Percentiles rank a stretch among this genome's conserved stretches.
Evolutionary conservation across 495 filamentous ascomycete genomes (phyloP).

Genomic region (Penicillium egyptiacum): DNA sequence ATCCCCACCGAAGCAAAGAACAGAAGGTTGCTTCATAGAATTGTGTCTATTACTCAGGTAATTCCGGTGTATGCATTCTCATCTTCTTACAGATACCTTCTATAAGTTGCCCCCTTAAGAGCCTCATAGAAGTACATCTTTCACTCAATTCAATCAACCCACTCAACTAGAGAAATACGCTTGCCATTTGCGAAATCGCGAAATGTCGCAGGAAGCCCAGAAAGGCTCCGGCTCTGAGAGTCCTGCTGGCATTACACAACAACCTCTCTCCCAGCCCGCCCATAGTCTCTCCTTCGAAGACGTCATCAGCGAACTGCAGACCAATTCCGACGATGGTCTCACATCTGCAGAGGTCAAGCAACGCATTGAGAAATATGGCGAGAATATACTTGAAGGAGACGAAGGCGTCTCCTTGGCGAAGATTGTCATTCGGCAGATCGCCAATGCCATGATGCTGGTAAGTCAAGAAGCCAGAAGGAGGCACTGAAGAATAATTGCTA

Average conservation of each 20-base stretch:
- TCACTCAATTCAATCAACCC: not conserved
- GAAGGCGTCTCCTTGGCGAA: constrained; percentile 56
- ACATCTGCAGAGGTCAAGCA: constrained; percentile 53
- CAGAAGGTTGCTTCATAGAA: not conserved
- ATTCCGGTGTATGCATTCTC: constrained; percentile 38
- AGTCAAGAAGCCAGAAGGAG: constrained; percentile 5
- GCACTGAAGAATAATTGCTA: constrained; percentile 3
- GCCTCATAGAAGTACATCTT: constrained; percentile 28
- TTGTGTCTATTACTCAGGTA: constrained; percentile 7
- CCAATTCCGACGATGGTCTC: constrained; percentile 62
- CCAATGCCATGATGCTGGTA: constrained; percentile 68
- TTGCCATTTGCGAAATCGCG: constrained; percentile 6
- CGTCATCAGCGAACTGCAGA: constrained; percentile 57
- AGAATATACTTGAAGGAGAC: constrained; percentile 61
- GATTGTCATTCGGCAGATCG: constrained; percentile 61
- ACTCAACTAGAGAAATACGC: constrained; percentile 7
- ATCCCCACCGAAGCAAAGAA: constrained; percentile 12
- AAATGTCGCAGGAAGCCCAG: constrained; percentile 47
- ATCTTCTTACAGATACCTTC: constrained; percentile 36
- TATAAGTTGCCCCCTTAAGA: constrained; percentile 41
- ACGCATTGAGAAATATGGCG: constrained; percentile 57
- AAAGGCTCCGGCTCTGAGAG: constrained; percentile 43
- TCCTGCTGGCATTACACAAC: constrained; percentile 10
- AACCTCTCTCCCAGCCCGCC: constrained; percentile 56
- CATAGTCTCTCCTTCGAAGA: constrained; percentile 59